Percentiles rank a stretch among this genome's conserved stretches.
Evolutionary conservation across 1,139 yeast genomes (phyloP).

Genomic region (Saccharomycopsis phalli): DNA sequence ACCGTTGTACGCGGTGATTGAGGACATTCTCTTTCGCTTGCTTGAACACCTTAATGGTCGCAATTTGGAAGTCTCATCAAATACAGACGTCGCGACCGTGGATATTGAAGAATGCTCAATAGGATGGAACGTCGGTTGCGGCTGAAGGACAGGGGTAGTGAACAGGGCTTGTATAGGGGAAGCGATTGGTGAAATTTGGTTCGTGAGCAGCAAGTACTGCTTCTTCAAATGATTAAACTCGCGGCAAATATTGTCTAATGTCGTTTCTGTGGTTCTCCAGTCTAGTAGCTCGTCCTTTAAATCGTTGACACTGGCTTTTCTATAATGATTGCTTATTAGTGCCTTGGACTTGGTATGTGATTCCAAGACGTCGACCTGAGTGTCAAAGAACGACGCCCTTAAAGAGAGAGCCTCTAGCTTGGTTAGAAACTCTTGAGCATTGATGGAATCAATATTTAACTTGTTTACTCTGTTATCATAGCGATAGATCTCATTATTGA

Average conservation of each 20-base stretch:
- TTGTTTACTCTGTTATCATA: constrained; percentile 15
- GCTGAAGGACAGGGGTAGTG: neutral
- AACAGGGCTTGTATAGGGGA: neutral
- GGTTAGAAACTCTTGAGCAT: constrained; percentile 21
- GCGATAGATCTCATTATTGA: constrained; percentile 16
- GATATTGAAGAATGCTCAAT: constrained; percentile 5
- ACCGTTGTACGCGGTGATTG: neutral
- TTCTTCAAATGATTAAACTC: constrained; percentile 37
- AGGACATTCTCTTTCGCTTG: constrained; percentile 9
- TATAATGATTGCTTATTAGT: constrained; percentile 4
- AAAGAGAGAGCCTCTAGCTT: constrained; percentile 30
- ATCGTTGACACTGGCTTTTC: constrained; percentile 22
- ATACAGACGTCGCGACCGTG: constrained; percentile 17
- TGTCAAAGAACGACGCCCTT: constrained; percentile 33
- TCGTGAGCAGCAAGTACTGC: constrained; percentile 19
- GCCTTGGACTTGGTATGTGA: constrained; percentile 23
- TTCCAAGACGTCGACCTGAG: constrained; percentile 31
- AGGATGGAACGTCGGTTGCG: neutral
- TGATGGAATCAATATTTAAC: constrained; percentile 11
- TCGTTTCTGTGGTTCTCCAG: constrained; percentile 37
- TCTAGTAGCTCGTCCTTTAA: constrained; percentile 28
- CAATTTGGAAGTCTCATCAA: constrained; percentile 17
- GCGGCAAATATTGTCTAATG: constrained; percentile 39
- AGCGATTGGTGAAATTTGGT: neutral
- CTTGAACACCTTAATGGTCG: constrained; percentile 19